phyloP scores from a whole-genome alignment of 169 alveolate genomes.

The Plasmodium inui region DNA sequence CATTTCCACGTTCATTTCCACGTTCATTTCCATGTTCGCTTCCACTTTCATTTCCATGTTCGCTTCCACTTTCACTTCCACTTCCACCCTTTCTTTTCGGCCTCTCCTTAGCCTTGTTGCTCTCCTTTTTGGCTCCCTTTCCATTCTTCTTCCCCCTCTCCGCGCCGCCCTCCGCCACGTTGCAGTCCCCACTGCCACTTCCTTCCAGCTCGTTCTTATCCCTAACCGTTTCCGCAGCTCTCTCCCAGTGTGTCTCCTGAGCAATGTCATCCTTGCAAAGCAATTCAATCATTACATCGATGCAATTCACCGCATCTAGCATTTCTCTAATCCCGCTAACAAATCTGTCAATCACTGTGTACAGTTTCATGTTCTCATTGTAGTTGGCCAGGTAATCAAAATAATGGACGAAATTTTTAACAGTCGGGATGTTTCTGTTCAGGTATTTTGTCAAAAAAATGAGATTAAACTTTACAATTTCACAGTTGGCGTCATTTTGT shows the following conservation, averaged over 20 bases:
- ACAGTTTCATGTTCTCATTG: constrained; percentile 65
- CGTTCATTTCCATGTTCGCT: not conserved
- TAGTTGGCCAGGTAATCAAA: constrained; percentile 72
- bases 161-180: not conserved
- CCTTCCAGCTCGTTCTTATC: not conserved
- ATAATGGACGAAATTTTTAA: constrained; percentile 75
- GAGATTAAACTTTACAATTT: constrained; percentile 57
- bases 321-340: constrained; percentile 55
- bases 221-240: not conserved
- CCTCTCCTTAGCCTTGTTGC: not conserved
- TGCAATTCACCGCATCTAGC: constrained; percentile 32
- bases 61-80: not conserved
- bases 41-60: not conserved
- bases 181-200: not conserved
- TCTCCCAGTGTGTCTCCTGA: not conserved
- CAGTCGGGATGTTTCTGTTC: constrained; percentile 65
- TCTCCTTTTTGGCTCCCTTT: not conserved
- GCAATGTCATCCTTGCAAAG: constrained; percentile 43
- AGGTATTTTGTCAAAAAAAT: constrained; percentile 57
- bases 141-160: not conserved
- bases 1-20: not conserved
- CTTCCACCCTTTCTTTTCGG: not conserved
- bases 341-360: constrained; percentile 67
- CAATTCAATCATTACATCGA: constrained; percentile 48
- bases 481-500: constrained; percentile 45